Evolutionary conservation across 2,329 filamentous ascomycete species (phyloP), one percentile per base, ranked within the genome.

Genomic region (Aspergillus intermedius): DNA sequence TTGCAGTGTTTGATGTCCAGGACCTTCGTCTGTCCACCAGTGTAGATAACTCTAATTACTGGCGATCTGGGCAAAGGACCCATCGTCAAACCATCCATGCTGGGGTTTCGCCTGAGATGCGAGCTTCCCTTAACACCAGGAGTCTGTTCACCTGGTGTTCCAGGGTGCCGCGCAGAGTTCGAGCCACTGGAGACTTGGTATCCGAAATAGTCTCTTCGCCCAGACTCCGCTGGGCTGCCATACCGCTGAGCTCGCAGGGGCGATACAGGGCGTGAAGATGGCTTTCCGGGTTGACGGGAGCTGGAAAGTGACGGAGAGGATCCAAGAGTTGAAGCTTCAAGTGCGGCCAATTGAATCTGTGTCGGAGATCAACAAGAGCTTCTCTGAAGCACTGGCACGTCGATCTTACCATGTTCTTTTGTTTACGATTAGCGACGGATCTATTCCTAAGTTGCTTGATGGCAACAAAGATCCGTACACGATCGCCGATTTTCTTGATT

Each of bases 401-500:
- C 37, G 5, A 40, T 22, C 72, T 19, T 76, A 94, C 91, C 75
- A 91, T 81, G 74, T 95, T 89, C 52, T 88, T 82, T 74, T 89
- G 90, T 70, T 87, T 88, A 60, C 85, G 82, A 61, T 86, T 88
- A 50, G 85, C 81, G 57, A 86, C 86, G 4, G 86, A 81, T 67
- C 83, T 88, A 48, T 84, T 89, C 55, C 88, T 78, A 49, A 93
- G 75, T 67, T 89, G 87, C 73, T 91, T 91, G 64, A 91, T 90
- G 56, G 85, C 84, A 53, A 91, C 78, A 61, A 89, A 91, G 52
- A 98, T 85, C 54, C 91, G 87, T 32, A 98, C 91, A 47, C 93
- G 84, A 69, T 98, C 93, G 55, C 93, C 93, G 56, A 98, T 88
- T 71, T 97, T 98, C 59, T 95, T 94, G 59, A 98, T 91, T 40